Base-by-base conservation (phyloP, 2,329 filamentous ascomycete species). In the Colletotrichum coccodes region DNA sequence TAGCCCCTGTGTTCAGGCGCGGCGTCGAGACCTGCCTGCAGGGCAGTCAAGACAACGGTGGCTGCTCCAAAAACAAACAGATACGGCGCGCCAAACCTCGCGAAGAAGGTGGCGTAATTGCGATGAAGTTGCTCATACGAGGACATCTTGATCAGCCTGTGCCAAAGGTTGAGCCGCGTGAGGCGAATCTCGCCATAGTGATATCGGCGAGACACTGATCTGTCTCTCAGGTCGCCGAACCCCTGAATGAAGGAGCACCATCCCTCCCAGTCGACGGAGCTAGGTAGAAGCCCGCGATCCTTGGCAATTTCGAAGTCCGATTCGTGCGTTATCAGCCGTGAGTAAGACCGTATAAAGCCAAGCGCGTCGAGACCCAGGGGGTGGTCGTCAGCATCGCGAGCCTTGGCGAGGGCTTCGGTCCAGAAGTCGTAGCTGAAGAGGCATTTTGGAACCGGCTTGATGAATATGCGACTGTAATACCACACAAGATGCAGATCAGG, bases 401-500 rank as follows among this genome's bases (percentile, higher is more conserved):
- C 68, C n/a, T 74, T 16, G 36, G 71, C 42, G 50, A 77, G 61
- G 60, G 75, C 78, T 3, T 47, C 14, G 1, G 57, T 49, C 80
- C 79, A 81, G 65, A 82, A 81, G 3, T 72, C 72, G 11, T 74
- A 42, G 7, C 76, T 77, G 49, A 77, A 74, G 9, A 83, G 74
- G 64, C 78, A 82, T 11, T 69, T 71, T 0, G 82, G 81, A 6
- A 85, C 71, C 0, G 82, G 82, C 64, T 84, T 84, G 73, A 84
- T 73, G 72, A 79, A 83, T 42, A 84, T 80, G 12, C 74, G 71
- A 58, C 79, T 74, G 65, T 79, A 73, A 64, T 77, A 75, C 81
- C 81, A 83, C 12, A 84, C 76, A 5, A 84, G 75, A 62, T 84
- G 82, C 21, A 84, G 75, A 11, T 79, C 76, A 1, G 80, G 77